Percentiles rank a stretch among this genome's conserved stretches.
These are phyloP conservation scores for Lasiodiplodia gonubiensis DNA, from an alignment of 2,329 filamentous ascomycete genomes.

Conservation along the genomic window DNA sequence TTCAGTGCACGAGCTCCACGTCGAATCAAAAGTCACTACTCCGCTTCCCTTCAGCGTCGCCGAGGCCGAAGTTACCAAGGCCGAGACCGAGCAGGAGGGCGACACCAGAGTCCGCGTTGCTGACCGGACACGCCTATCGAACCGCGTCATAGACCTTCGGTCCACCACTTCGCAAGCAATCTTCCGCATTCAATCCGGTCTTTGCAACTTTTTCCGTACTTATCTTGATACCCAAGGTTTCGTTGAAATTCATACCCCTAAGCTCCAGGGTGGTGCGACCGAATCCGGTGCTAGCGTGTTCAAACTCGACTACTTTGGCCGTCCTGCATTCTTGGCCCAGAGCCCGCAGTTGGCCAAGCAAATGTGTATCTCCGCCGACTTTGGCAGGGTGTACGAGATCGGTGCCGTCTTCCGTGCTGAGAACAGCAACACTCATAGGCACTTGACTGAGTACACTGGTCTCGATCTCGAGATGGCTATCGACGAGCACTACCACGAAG, in stretches of 20 bases:
- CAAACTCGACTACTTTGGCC: slow-evolving; percentile 88
- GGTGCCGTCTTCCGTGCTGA: slow-evolving; percentile 91
- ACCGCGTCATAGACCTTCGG: slow-evolving; percentile 82
- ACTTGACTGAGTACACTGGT: slow-evolving; percentile 93
- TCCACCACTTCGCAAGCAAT: slow-evolving; percentile 87
- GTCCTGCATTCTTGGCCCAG: slow-evolving; percentile 86
- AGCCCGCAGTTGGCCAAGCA: slow-evolving; percentile 93
- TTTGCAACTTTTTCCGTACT: slow-evolving; percentile 79
- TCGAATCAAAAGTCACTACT: slow-evolving; percentile 66
- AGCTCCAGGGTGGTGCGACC: slow-evolving; percentile 86
- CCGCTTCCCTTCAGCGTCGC: slow-evolving; percentile 72
- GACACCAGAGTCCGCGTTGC: slow-evolving; percentile 66
- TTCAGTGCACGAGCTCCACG: slow-evolving; percentile 68
- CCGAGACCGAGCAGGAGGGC: slow-evolving; percentile 61
- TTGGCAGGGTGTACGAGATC: slow-evolving; percentile 87
- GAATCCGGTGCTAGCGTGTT: slow-evolving; percentile 93
- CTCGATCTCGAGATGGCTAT: slow-evolving; percentile 93
- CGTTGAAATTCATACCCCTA: slow-evolving; percentile 92
- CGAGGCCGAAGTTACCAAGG: slow-evolving; percentile 68
- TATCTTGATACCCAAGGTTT: slow-evolving; percentile 78
- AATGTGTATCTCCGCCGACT: slow-evolving; percentile 88
- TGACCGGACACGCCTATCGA: slow-evolving; percentile 75
- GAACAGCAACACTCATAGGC: slow-evolving; percentile 93
- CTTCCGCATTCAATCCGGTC: slow-evolving; percentile 82
- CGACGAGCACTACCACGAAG: slow-evolving; percentile 87